Percentiles rank a stretch among this genome's conserved stretches.
Evolutionary conservation across 352 stramenopile species (phyloP).

Genomic region (Phytophthora podocarpi): DNA sequence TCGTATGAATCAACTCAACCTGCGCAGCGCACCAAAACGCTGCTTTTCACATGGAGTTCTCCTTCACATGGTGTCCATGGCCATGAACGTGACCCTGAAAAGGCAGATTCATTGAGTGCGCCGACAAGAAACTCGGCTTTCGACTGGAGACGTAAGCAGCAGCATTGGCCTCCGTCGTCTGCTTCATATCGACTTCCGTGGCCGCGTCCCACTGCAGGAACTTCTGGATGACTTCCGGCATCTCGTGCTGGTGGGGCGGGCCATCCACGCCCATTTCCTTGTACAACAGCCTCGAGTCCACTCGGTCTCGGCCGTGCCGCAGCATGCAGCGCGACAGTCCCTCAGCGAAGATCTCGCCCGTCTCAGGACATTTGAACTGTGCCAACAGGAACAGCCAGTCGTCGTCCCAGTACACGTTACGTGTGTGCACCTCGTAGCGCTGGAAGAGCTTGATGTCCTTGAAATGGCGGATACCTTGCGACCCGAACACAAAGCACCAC

Average conservation of each 20-base stretch:
- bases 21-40: neutral
- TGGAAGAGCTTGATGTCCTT: conserved; percentile 59
- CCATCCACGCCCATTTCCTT: conserved; percentile 56
- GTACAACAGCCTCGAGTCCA: conserved; percentile 60
- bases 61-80: conserved; percentile 11
- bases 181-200: conserved; percentile 65
- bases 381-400: conserved; percentile 71
- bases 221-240: conserved; percentile 52
- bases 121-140: conserved; percentile 45
- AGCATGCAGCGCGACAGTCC: conserved; percentile 67
- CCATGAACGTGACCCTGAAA: conserved; percentile 34
- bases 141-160: conserved; percentile 30
- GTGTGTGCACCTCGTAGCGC: conserved; percentile 68
- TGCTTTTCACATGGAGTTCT: conserved; percentile 1
- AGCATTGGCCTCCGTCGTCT: conserved; percentile 40
- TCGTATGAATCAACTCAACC: neutral
- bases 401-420: conserved; percentile 76
- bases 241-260: conserved; percentile 42
- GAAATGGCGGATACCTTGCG: conserved; percentile 68
- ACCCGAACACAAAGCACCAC: conserved; percentile 78
- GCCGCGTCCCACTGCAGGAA: conserved; percentile 66
- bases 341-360: conserved; percentile 64
- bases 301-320: conserved; percentile 51
- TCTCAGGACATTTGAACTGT: conserved; percentile 75
- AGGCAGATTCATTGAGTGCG: conserved; percentile 74